phyloP scores from a whole-genome alignment of 306 rosid genomes.

The Cicer bijugum region DNA sequence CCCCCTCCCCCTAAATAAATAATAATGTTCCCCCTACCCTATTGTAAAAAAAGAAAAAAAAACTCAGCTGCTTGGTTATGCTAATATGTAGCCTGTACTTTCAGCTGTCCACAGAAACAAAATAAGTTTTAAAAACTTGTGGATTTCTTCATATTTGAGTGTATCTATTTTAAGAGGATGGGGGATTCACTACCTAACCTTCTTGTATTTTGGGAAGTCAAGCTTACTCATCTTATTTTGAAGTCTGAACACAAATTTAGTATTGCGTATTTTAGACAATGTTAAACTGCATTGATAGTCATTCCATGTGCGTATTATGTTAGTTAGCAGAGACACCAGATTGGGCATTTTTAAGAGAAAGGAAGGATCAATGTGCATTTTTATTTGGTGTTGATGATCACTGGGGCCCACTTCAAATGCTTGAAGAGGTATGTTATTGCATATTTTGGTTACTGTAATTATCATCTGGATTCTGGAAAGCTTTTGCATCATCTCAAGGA shows the following conservation, averaged over 20 bases:
- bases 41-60: neutral
- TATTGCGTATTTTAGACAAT: neutral
- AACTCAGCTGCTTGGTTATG: slow-evolving; percentile 13
- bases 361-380: slow-evolving; percentile 65
- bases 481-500: slow-evolving; percentile 31
- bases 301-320: slow-evolving; percentile 50
- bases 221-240: slow-evolving; percentile 7
- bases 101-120: neutral
- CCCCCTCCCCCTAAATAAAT: neutral
- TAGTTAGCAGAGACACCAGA: slow-evolving; percentile 84
- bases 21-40: neutral
- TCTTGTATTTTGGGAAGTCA: slow-evolving; percentile 21
- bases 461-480: slow-evolving; percentile 39
- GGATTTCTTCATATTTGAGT: slow-evolving; percentile 22
- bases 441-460: slow-evolving; percentile 9
- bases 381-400: slow-evolving; percentile 82
- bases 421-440: slow-evolving; percentile 68
- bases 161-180: neutral
- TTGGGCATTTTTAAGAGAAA: slow-evolving; percentile 79
- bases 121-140: neutral
- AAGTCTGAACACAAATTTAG: slow-evolving; percentile 20
- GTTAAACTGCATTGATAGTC: slow-evolving; percentile 38
- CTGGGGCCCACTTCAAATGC: slow-evolving; percentile 90
- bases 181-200: slow-evolving; percentile 22
- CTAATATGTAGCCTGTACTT: slow-evolving; percentile 20